Base-by-base conservation (phyloP, 129 eudicot genomes). In the Flaveria robusta region DNA sequence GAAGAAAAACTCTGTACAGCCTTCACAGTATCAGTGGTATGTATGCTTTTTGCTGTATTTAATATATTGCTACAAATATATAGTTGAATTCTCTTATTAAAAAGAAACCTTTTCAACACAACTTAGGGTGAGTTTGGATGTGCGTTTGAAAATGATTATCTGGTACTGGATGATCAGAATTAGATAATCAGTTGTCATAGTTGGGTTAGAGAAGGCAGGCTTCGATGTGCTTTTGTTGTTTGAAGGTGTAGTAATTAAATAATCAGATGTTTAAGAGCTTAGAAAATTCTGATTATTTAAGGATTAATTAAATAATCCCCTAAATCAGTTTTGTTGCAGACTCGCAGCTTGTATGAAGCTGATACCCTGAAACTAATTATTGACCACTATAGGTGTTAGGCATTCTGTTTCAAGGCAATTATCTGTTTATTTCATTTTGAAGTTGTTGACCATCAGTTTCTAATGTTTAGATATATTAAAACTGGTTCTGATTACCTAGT, bases 1-100 rank as follows among this genome's bases (percentile, higher is more conserved):
- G 94, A 91, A 81, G 97, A 91, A 76, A 88, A 86, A 62, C 90
- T 86, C 15, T 49, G 70, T 64, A 91, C 97, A 67, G 97, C 97
- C 5, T 91, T 91, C 85, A 91, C 97, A 39, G 87, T 91, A 39
- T 82, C 97, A 42, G 94, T 91, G 92, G 97, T 91, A 85, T 45
- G 91, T 77, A 81, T 46, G 29, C 43, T 29, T 29, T 58, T 22
- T 22, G 14, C 64, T n/a, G n/a, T n/a, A n/a, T n/a, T n/a, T n/a
- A n/a, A n/a, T n/a, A n/a, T n/a, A n/a, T n/a, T n/a, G n/a, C n/a
- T 56, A 37, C 15, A 34, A 34, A 65, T 29, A 1, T 34, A 7
- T 65, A 16, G 47, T 16, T 65, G 66, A 60, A 39, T 22, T 26
- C 39, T 60, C n/a, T 23, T 23, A 23, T 58, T 60, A 60, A 60